Evolutionary conservation across 2,329 filamentous ascomycete species (phyloP), one percentile per base, ranked within the genome.

Genomic region (Xylaria sp.): DNA sequence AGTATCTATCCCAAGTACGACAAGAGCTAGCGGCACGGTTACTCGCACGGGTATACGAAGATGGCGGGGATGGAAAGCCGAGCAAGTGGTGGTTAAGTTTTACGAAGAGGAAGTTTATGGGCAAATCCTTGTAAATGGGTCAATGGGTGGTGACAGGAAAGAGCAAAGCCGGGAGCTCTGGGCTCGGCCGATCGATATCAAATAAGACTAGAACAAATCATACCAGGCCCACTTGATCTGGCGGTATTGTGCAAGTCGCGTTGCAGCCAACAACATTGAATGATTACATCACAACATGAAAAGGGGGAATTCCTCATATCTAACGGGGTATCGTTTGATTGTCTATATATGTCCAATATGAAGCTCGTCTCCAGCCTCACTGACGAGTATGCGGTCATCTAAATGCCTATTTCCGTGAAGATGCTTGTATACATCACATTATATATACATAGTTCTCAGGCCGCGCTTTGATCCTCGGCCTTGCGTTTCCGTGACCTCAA

Each of bases 31-130:
- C 94, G 4, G 84, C 87, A 66, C 88, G 96, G 80, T 85, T 99
- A 83, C 83, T 98, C 79, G 92, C 92, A 62, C 89, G 94, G 75
- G 91, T 99, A 73, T 99, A 97, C 80, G 91, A 92, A 65, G 94
- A 94, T 84, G 75, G 87, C 81, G 81, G 88, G 79, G 82, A 94
- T 85, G 81, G 93, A 83, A 88, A 88, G 82, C 89, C 89, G 65
- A 88, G 84, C 82, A 89, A 97, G 90, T 98, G 95, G 93, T 99
- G 96, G 96, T 83, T 99, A 81, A 98, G 96, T 86, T 99, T 98
- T 81, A 93, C 93, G 63, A 98, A 98, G 90, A 91, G 96, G 84
- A 98, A 98, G 89, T 99, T 99, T 80, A 98, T 99, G 96, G 94
- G 94, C 81, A 98, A 98, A 89, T 88, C 89, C 74, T 84, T 96